Evolutionary conservation across 257 asterid species (phyloP), one percentile per base, ranked within the genome.

Genomic region (Ilex aquifolium): DNA sequence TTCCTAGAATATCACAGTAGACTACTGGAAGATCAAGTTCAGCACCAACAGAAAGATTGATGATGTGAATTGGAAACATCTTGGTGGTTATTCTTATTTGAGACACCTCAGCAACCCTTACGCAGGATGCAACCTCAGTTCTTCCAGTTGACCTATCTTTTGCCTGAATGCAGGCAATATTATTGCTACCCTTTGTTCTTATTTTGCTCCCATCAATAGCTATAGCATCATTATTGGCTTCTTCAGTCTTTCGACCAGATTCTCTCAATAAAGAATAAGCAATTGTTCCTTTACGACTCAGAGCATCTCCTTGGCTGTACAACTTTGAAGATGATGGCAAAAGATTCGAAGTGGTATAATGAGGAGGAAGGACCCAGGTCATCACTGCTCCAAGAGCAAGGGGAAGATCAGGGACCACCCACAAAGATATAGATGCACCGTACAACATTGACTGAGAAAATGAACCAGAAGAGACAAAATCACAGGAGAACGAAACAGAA

Each of bases 281-380:
- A 62, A 91, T 61, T 50, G 65, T 72, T 64, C 88, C 85, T 72
- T 77, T 78, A 64, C 63, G 85, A 66, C 77, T 65, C 61, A 57
- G 66, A 27, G 84, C 69, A 65, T 71, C 85, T 65, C 79, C 87
- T 81, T 79, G 73, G 64, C 68, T 56, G 71, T 69, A 64, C 13
- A 78, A 62, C 50, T 68, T 74, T 40, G 88, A 74, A 67, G 83
- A 74, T 50, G 67, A 66, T 63, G 95, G 98, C 69, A 91, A 76
- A 27, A 91, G 86, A 76, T 77, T 79, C 5, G 96, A 84, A 14
- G 95, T 78, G 48, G 82, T 82, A 67, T 88, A 91, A 73, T 81
- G 68, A 63, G 96, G 80, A 68, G 98, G 96, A 64, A 91, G 87
- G 70, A 86, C 74, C 98, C 98, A 91, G 42, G 96, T 88, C 57